A percentile compares a stretch with the other conserved stretches of the same genome.
Conservation (phyloP, 1,284 basidiomycete genomes). For the Pseudomicrostroma phylloplanum region DNA sequence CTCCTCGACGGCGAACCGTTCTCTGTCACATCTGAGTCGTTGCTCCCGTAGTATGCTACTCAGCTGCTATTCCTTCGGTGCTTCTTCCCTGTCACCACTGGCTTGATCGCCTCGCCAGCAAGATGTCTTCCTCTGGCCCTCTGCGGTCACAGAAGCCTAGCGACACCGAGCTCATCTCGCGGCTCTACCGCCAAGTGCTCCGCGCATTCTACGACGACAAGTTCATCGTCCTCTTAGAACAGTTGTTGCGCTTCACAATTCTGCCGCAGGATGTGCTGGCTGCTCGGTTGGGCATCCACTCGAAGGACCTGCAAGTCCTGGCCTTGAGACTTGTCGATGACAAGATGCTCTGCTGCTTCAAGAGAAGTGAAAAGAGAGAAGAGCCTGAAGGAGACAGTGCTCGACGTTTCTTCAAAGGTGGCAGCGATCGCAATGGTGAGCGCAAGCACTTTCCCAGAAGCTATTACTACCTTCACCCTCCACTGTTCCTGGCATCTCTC, state of each 20-base stretch:
- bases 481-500: constrained; percentile 89
- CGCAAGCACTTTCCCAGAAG: constrained; percentile 14
- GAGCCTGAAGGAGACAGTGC: constrained; percentile 16
- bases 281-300: constrained; percentile 73
- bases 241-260: neutral
- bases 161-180: neutral
- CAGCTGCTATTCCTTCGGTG: no score
- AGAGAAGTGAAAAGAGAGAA: constrained; percentile 37
- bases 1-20: no score
- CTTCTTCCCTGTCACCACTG: no score
- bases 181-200: constrained; percentile 1
- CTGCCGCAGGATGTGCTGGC: constrained; percentile 88
- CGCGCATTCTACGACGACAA: constrained; percentile 9
- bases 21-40: no score
- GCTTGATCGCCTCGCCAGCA: neutral
- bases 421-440: constrained; percentile 19
- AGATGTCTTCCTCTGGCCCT: neutral
- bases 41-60: no score
- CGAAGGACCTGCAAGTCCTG: constrained; percentile 89
- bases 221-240: constrained; percentile 7
- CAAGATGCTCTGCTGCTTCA: constrained; percentile 58
- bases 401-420: neutral
- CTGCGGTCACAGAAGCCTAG: neutral
- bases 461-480: constrained; percentile 95
- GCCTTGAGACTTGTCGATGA: constrained; percentile 79